Percentiles rank a stretch among this genome's conserved stretches.
Conservation (phyloP, 345 rosid species). For the Euclidium syriacum region DNA sequence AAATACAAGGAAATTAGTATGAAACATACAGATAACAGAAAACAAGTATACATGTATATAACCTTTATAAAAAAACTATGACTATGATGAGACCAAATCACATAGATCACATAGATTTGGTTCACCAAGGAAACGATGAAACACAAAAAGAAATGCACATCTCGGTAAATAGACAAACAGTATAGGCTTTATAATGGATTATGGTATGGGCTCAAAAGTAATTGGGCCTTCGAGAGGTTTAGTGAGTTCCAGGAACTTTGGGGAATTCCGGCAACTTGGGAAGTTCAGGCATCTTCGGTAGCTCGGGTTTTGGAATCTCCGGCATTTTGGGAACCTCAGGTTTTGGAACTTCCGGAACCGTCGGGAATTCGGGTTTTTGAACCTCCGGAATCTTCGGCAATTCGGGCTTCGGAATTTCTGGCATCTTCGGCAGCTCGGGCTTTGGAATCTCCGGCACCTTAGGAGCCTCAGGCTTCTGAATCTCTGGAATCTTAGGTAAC, state of each 20-base stretch:
- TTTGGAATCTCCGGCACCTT: conserved; percentile 1
- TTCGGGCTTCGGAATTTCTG: conserved; percentile 16
- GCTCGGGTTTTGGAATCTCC: conserved; percentile 10
- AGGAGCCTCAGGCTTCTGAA: not conserved
- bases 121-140: not conserved
- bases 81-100: conserved; percentile 10
- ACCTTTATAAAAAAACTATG: not conserved
- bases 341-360: conserved; percentile 5
- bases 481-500: not conserved
- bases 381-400: conserved; percentile 5
- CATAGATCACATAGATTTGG: not conserved
- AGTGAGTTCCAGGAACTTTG: conserved; percentile 14
- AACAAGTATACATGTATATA: conserved; percentile 6
- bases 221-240: not conserved
- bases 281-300: conserved; percentile 23
- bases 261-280: conserved; percentile 31
- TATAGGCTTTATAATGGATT: not conserved
- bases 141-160: not conserved
- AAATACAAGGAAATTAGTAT: not conserved
- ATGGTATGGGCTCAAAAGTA: not conserved
- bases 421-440: not conserved
- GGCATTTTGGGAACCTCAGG: conserved; percentile 15
- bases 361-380: conserved; percentile 8
- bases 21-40: conserved; percentile 2
- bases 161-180: not conserved